Conservation (phyloP, 768 basidiomycete species). For the Termitomyces sp. region DNA sequence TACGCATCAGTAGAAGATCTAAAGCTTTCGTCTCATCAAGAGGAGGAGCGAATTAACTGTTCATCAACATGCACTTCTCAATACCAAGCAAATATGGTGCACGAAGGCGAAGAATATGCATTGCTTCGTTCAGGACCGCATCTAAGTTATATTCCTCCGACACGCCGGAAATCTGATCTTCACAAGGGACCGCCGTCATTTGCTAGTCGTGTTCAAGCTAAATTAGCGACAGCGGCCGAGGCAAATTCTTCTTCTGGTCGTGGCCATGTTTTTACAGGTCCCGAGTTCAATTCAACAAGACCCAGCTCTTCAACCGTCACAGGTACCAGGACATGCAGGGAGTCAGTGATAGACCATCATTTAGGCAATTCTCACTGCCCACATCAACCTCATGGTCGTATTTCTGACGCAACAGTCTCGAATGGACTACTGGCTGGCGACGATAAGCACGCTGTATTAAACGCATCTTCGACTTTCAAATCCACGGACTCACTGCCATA, state of each 20-base stretch:
- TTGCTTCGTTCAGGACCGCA: background rate
- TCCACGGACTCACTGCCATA: background rate
- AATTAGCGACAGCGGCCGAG: constrained; percentile 21
- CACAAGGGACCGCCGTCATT: constrained; percentile 29
- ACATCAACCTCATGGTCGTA: background rate
- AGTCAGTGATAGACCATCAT: too few species aligned
- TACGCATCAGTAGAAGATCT: constrained; percentile 23
- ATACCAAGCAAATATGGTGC: background rate
- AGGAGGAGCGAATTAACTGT: background rate
- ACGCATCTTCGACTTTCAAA: background rate
- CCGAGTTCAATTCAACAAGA: background rate
- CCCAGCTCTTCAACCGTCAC: background rate
- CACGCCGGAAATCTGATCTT: background rate
- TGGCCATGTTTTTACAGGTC: background rate
- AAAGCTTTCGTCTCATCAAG: background rate
- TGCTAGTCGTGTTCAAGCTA: constrained; percentile 37
- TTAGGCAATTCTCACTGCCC: background rate
- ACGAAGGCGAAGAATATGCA: background rate
- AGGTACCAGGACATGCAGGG: background rate
- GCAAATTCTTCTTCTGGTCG: background rate
- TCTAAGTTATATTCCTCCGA: background rate
- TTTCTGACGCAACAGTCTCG: background rate
- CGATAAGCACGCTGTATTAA: background rate
- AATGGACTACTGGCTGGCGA: background rate
- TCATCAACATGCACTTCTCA: background rate